Evolutionary conservation across 208 protist species (phyloP), one percentile per base, ranked within the genome.

Genomic region (Acanthamoeba healyi): DNA sequence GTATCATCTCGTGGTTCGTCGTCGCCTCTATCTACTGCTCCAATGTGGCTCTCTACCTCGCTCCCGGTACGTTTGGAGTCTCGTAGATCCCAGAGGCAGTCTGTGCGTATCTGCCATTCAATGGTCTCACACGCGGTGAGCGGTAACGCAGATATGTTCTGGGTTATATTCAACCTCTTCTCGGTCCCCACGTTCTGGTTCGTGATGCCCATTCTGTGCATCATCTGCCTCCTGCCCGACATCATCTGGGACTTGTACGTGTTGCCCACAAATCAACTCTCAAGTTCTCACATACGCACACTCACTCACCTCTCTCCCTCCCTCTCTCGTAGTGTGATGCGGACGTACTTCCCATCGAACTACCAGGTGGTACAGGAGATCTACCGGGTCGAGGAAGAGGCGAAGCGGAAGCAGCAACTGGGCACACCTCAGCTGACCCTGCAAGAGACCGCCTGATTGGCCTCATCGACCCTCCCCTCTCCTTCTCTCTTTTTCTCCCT

Each of bases 321-420:
- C 4, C 29, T 10, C 4, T 42, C 10, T 22, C 38, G 9, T 22
- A 90, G 82, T 44, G 58, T 90, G 22, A 70, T n/a, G 46, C 82
- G 82, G n/a, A 90, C 82, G 9, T 90, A 90, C 82, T 70, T 61
- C 82, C 82, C 82, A 38, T 46, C 61, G 10, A 90, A 90, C 36
- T 90, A 70, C 22, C 54, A 90, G 54, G 58, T 90, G 29, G 82
- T 90, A 7, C 82, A 90, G 58, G 82, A 90, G 56, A 63, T 90
- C 54, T 90, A 46, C 74, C 9, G 6, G 42, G 38, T 44, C 74
- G 74, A 84, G 46, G 19, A 26, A 19, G 74, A 49, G 29, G 42
- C 54, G 42, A 10, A 84, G 42, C 70, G 70, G 14, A 77, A 44
- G 36, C 40, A 36, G 29, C 67, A 17, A 4, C 32, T 44, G 67